Conservation (phyloP, 805 yeast species). For the Kazachstania bromeliacearum region DNA sequence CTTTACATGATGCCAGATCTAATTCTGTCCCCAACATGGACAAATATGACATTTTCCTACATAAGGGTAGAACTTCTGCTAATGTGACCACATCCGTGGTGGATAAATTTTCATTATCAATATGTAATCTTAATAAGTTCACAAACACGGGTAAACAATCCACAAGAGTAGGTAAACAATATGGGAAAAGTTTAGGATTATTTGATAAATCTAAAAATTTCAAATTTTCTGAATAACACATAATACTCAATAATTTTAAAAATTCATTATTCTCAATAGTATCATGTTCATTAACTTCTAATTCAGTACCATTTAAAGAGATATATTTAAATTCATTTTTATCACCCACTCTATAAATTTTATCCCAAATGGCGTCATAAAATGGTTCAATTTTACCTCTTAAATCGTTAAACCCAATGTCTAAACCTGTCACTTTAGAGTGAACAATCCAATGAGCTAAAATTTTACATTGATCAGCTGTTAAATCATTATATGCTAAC, state of each 20-base stretch:
- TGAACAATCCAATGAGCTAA: slow-evolving; percentile 51
- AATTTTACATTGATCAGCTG: slow-evolving; percentile 45
- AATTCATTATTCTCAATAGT: slow-evolving; percentile 28
- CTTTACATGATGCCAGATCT: slow-evolving; percentile 50
- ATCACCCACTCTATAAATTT: slow-evolving; percentile 17
- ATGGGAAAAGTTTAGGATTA: slow-evolving; percentile 62
- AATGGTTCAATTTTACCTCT: slow-evolving; percentile 29
- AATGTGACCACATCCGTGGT: slow-evolving; percentile 48
- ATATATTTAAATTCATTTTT: slow-evolving; percentile 35
- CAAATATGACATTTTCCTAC: slow-evolving; percentile 53
- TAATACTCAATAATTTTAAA: slow-evolving; percentile 35
- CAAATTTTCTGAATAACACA: slow-evolving; percentile 48
- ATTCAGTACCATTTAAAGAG: slow-evolving; percentile 59
- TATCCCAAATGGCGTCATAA: slow-evolving; percentile 17
- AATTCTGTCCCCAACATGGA: slow-evolving; percentile 61
- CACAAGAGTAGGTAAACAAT: slow-evolving; percentile 41
- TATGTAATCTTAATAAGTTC: slow-evolving; percentile 51
- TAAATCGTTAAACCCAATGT: slow-evolving; percentile 74
- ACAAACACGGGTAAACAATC: slow-evolving; percentile 64
- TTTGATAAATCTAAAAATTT: slow-evolving; percentile 70
- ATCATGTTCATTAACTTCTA: slow-evolving; percentile 39
- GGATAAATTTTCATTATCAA: slow-evolving; percentile 59
- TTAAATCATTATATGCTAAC: slow-evolving; percentile 65
- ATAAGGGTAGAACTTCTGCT: slow-evolving; percentile 63
- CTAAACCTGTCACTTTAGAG: slow-evolving; percentile 53